A percentile compares a stretch with the other conserved stretches of the same genome.
These are phyloP conservation scores for Alternaria angustiovoidea DNA, from an alignment of 2,329 filamentous ascomycete species.

Conservation along the genomic window DNA sequence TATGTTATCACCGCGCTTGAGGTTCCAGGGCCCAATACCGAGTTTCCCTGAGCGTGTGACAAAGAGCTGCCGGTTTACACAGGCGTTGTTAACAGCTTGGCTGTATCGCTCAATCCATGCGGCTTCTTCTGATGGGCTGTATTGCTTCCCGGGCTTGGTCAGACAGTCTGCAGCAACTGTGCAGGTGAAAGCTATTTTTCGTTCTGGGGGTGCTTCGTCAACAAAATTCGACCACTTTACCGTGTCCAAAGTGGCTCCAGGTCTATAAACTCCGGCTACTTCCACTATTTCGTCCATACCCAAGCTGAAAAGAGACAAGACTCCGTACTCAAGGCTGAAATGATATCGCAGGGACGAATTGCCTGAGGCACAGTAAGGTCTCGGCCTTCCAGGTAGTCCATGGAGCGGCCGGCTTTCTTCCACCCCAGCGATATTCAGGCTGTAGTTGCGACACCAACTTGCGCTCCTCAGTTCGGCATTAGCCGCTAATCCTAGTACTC, in stretches of 20 bases:
- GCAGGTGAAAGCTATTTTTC: too few species aligned
- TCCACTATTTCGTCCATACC: too few species aligned
- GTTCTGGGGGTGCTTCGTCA: too few species aligned
- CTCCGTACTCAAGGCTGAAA: too few species aligned
- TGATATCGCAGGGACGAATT: too few species aligned
- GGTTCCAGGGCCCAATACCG: conserved; percentile 11
- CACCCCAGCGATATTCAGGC: neutral
- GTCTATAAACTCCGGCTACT: too few species aligned
- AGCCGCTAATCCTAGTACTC: conserved; percentile 1
- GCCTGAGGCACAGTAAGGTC: neutral
- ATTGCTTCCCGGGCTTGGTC: too few species aligned
- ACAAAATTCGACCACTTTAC: too few species aligned
- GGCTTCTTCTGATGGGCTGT: neutral
- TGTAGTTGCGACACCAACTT: conserved; percentile 18
- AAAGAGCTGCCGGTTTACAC: conserved; percentile 13
- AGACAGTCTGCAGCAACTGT: too few species aligned
- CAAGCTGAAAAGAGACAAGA: too few species aligned
- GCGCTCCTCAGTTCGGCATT: neutral
- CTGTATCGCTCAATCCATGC: neutral
- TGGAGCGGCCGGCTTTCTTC: neutral
- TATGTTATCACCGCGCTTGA: conserved; percentile 9
- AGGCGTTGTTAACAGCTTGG: neutral
- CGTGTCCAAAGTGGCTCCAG: too few species aligned
- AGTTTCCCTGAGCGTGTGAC: conserved; percentile 6
- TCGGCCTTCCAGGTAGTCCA: neutral